A percentile compares a stretch with the other conserved stretches of the same genome.
phyloP scores from a whole-genome alignment of 306 rosid genomes.

The Erythrophleum fordii region DNA sequence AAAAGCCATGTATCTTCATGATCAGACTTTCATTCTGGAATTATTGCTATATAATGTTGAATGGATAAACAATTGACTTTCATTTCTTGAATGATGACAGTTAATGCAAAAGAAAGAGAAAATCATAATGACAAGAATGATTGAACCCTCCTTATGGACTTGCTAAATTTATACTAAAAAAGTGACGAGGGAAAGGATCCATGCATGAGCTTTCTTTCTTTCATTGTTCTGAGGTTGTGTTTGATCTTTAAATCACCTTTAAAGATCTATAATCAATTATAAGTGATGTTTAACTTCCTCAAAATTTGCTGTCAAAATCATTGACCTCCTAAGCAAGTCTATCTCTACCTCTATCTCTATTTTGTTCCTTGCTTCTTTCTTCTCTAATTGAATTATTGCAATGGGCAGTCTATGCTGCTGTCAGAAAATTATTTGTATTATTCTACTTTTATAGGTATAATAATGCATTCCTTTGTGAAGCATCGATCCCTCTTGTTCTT shows the following conservation, averaged over 20 bases:
- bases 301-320: slow-evolving; percentile 13
- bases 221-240: not conserved
- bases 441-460: slow-evolving; percentile 21
- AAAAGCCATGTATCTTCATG: not conserved
- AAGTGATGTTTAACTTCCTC: slow-evolving; percentile 11
- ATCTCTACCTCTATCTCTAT: slow-evolving; percentile 12
- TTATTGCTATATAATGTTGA: not conserved
- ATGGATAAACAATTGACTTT: slow-evolving; percentile 25
- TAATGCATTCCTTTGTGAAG: slow-evolving; percentile 33
- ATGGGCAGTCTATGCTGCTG: not conserved
- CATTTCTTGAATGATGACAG: slow-evolving; percentile 19
- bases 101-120: slow-evolving; percentile 32
- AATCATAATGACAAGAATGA: slow-evolving; percentile 8
- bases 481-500: slow-evolving; percentile 6
- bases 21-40: slow-evolving; percentile 30
- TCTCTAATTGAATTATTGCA: slow-evolving; percentile 23
- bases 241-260: slow-evolving; percentile 29
- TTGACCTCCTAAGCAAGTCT: slow-evolving; percentile 15
- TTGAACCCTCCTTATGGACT: no score
- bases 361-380: slow-evolving; percentile 22
- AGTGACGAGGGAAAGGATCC: slow-evolving; percentile 20
- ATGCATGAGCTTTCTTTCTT: slow-evolving; percentile 33
- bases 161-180: not conserved
- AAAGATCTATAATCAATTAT: slow-evolving; percentile 27
- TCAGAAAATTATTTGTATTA: slow-evolving; percentile 17